phyloP scores from a whole-genome alignment of 208 protist species.

The Leishmania mexicana region DNA sequence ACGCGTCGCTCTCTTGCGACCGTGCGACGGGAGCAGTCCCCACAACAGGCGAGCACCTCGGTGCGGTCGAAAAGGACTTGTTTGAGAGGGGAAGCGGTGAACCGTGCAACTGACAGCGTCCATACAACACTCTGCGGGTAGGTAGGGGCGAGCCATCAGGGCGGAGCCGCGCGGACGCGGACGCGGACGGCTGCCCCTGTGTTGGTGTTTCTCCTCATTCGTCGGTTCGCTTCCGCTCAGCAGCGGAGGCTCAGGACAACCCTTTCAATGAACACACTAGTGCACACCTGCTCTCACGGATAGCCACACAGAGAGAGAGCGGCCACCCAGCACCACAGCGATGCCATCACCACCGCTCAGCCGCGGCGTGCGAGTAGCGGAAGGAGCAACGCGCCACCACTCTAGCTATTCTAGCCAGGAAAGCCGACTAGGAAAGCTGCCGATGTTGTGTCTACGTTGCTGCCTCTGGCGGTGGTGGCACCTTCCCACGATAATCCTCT shows the following conservation, averaged over 20 bases:
- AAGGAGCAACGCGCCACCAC: not conserved
- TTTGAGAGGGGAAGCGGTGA: not conserved
- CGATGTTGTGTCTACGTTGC: not conserved
- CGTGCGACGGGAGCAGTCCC: not conserved
- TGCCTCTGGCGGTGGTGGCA: constrained; percentile 5
- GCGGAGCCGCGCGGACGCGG: too few relatives aligned
- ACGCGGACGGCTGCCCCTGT: not conserved
- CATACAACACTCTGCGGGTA: not conserved
- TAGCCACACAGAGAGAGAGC: not conserved
- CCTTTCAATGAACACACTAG: not conserved
- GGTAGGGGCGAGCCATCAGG: not conserved
- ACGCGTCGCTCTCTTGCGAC: not conserved
- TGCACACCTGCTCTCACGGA: not conserved
- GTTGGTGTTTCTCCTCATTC: not conserved
- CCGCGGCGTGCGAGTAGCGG: not conserved
- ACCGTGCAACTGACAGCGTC: not conserved
- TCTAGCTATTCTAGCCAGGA: not conserved
- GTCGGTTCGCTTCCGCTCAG: not conserved
- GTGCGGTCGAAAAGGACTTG: not conserved
- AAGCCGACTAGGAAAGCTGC: not conserved
- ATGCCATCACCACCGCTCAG: not conserved
- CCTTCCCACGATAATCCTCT: constrained; percentile 55
- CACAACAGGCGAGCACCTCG: not conserved
- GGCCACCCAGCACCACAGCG: not conserved
- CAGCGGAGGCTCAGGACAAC: not conserved